These are phyloP conservation scores for Thermoascus crustaceus DNA, from an alignment of 2,329 filamentous ascomycete genomes.

Conservation along the genomic window DNA sequence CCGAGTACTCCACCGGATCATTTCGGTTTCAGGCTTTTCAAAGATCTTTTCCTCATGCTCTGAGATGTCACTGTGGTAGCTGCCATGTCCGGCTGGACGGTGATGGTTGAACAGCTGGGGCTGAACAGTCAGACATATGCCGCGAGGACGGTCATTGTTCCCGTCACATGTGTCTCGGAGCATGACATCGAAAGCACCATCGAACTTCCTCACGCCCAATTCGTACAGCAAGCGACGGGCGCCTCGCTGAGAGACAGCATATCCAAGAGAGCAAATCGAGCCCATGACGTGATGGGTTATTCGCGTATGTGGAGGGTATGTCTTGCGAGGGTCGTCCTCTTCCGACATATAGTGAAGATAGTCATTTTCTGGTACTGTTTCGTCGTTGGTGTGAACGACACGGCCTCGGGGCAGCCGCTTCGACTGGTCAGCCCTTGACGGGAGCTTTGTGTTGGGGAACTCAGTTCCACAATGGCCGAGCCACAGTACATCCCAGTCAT, in stretches of 20 bases:
- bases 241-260: slow-evolving; percentile 31
- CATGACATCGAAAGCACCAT: slow-evolving; percentile 35
- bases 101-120: slow-evolving; percentile 14
- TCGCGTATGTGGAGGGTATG: slow-evolving; percentile 28
- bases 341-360: slow-evolving; percentile 10
- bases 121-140: slow-evolving; percentile 12
- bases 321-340: slow-evolving; percentile 7
- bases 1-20: slow-evolving; percentile 10
- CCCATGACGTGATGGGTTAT: slow-evolving; percentile 25
- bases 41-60: slow-evolving; percentile 7
- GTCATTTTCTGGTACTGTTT: slow-evolving; percentile 8
- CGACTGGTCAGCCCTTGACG: slow-evolving; percentile 23
- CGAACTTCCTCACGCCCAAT: slow-evolving; percentile 19
- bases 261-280: slow-evolving; percentile 30
- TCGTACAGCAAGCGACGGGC: slow-evolving; percentile 30
- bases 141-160: slow-evolving; percentile 15
- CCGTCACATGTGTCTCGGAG: slow-evolving; percentile 42
- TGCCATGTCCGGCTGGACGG: slow-evolving; percentile 7
- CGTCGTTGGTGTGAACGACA: slow-evolving; percentile 8
- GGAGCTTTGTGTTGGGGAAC: slow-evolving; percentile 20
- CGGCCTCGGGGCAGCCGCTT: slow-evolving; percentile 17
- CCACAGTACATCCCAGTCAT: slow-evolving; percentile 47
- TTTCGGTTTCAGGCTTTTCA: slow-evolving; percentile 9
- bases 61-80: slow-evolving; percentile 10
- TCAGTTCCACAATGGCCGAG: slow-evolving; percentile 40